phyloP scores from a whole-genome alignment of 495 filamentous ascomycete species.

The Talaromyces nanjingensis region DNA sequence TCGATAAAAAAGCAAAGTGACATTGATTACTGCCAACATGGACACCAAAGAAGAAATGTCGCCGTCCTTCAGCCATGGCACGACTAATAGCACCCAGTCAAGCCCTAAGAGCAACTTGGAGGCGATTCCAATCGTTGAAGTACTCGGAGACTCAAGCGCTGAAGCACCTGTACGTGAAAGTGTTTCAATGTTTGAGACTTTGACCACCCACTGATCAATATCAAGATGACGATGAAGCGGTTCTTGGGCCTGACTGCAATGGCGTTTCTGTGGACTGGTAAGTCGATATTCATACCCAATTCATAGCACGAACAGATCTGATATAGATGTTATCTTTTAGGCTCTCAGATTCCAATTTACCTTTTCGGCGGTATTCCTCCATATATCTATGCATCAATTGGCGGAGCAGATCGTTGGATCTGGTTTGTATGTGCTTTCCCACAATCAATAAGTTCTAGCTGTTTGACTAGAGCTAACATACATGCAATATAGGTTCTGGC shows the following conservation, averaged over 20 bases:
- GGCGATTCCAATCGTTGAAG: background rate
- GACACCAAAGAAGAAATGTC: background rate
- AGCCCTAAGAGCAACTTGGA: slow-evolving; percentile 1
- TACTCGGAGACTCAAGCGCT: background rate
- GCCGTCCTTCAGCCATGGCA: background rate
- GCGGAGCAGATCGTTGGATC: slow-evolving; percentile 60
- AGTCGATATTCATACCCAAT: slow-evolving; percentile 9
- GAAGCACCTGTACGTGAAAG: slow-evolving; percentile 2
- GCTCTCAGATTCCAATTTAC: slow-evolving; percentile 9
- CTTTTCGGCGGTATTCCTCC: slow-evolving; percentile 49
- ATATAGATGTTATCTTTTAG: slow-evolving; percentile 6
- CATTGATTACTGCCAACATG: background rate
- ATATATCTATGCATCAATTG: slow-evolving; percentile 58
- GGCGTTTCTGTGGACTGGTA: slow-evolving; percentile 61
- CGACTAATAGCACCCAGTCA: background rate
- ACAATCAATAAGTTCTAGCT: background rate
- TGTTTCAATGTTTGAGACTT: background rate
- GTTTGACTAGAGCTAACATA: background rate
- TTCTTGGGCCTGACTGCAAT: slow-evolving; percentile 56
- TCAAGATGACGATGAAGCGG: slow-evolving; percentile 48
- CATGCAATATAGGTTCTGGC: slow-evolving; percentile 42
- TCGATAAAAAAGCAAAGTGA: background rate
- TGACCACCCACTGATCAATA: background rate
- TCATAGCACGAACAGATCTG: background rate
- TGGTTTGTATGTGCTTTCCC: slow-evolving; percentile 49